Evolutionary conservation across 192 early-diverging fungal species (phyloP).

Genomic region (Linnemannia exigua): DNA sequence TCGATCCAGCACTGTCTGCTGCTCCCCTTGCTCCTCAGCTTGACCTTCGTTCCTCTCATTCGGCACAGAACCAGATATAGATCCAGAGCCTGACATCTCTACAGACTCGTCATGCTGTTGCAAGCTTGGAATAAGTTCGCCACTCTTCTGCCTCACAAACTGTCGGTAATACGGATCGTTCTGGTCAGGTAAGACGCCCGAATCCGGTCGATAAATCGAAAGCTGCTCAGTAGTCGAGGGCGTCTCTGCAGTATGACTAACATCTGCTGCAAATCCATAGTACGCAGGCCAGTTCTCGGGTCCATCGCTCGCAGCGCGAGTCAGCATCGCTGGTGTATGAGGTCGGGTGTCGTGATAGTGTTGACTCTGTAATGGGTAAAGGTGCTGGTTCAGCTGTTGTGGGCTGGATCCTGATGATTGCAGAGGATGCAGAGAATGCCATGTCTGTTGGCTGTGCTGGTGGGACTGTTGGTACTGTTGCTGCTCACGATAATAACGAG

Average conservation of each 20-base stretch:
- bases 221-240: constrained; percentile 15
- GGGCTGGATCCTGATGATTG: background rate
- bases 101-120: background rate
- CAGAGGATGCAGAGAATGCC: background rate
- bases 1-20: background rate
- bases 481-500: constrained; percentile 22
- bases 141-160: background rate
- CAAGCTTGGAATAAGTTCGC: background rate
- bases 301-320: background rate
- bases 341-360: constrained; percentile 17
- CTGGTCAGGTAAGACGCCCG: constrained; percentile 25
- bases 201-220: constrained; percentile 18
- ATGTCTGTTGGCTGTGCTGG: background rate
- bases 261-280: constrained; percentile 17
- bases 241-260: background rate
- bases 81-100: background rate
- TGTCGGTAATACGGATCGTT: constrained; percentile 25
- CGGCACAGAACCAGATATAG: background rate
- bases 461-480: constrained; percentile 17
- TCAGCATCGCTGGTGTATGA: background rate
- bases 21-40: background rate
- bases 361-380: constrained; percentile 10
- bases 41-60: background rate
- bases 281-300: constrained; percentile 23
- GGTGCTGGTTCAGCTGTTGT: background rate